Evolutionary conservation across 306 rosid genomes (phyloP).

Genomic region (Cicer yamashitae): DNA sequence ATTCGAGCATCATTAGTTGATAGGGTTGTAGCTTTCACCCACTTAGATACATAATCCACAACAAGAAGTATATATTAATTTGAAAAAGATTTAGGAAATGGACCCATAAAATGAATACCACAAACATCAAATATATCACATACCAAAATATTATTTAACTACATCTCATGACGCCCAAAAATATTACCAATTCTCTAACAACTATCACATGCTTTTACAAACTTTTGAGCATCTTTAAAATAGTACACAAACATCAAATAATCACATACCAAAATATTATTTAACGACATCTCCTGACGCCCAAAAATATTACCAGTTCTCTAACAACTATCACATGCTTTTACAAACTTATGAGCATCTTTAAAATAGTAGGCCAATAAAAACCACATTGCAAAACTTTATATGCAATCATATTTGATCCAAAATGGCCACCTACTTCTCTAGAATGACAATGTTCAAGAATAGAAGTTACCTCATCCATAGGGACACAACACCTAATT

Average conservation of each 20-base stretch:
- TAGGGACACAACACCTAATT: background rate
- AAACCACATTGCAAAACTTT: background rate
- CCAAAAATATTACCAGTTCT: background rate
- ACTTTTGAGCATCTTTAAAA: background rate
- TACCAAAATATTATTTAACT: background rate
- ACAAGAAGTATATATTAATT: background rate
- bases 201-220: background rate
- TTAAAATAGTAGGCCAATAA: constrained; percentile 4
- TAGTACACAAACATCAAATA: background rate
- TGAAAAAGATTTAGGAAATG: too few species aligned
- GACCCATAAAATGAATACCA: too few species aligned
- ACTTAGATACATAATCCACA: background rate
- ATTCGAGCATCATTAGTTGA: background rate
- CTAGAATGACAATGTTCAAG: background rate
- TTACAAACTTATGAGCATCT: background rate
- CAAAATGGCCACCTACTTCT: background rate
- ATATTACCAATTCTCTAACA: background rate
- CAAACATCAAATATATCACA: background rate
- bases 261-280: background rate
- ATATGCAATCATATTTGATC: background rate
- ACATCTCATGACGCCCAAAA: background rate
- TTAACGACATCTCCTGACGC: background rate
- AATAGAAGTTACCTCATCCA: background rate
- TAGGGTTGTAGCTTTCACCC: background rate
- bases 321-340: background rate